Conservation (phyloP, 176 grass and related monocot species). For the Zea mays region DNA sequence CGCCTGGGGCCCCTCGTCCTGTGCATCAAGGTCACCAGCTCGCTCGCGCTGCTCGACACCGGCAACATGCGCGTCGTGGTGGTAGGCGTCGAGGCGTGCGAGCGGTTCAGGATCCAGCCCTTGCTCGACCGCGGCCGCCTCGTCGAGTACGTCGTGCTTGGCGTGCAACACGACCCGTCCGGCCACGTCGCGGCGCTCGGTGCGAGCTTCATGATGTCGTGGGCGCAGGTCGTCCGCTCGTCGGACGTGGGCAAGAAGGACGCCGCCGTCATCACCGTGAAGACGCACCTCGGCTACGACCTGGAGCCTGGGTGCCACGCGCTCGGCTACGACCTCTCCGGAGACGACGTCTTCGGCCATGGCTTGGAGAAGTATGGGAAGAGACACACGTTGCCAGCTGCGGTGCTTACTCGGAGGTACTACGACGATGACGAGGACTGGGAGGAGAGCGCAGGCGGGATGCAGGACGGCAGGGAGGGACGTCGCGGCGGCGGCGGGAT, state of each 20-base stretch:
- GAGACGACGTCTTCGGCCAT: conserved; percentile 33
- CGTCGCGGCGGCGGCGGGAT: neutral
- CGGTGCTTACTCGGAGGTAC: conserved; percentile 63
- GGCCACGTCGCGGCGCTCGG: conserved; percentile 30
- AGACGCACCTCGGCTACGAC: conserved; percentile 63
- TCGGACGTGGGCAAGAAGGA: conserved; percentile 64
- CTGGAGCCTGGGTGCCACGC: conserved; percentile 53
- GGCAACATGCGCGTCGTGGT: conserved; percentile 44
- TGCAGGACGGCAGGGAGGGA: neutral
- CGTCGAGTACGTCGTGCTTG: conserved; percentile 67
- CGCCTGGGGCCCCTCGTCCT: conserved; percentile 61
- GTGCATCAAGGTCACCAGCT: conserved; percentile 53
- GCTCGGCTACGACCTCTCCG: conserved; percentile 55
- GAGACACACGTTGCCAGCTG: conserved; percentile 45
- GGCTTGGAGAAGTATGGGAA: conserved; percentile 46
- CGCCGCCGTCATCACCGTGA: conserved; percentile 39
- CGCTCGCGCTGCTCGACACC: conserved; percentile 54
- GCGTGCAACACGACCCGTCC: conserved; percentile 43
- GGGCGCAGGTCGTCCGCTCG: conserved; percentile 45
- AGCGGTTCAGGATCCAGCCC: conserved; percentile 45
- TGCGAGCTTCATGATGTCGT: conserved; percentile 33
- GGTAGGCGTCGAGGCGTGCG: conserved; percentile 48
- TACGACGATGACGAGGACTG: conserved; percentile 12
- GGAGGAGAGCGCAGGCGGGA: neutral
- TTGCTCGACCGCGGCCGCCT: conserved; percentile 51